Base-by-base conservation (phyloP, 2,329 filamentous ascomycete species). In the Emergomyces orientalis region DNA sequence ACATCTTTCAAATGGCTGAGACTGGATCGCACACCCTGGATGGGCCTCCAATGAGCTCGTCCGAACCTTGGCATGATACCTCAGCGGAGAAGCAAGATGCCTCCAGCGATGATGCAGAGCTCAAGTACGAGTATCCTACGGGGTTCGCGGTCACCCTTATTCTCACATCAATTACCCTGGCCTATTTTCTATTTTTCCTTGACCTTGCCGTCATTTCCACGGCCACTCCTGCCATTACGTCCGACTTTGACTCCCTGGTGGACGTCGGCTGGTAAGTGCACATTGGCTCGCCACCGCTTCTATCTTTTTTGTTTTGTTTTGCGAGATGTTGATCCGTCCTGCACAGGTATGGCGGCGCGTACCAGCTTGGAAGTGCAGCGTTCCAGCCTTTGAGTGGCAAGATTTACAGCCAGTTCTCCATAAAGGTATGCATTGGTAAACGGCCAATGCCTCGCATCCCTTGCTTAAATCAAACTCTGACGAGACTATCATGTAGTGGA, bases 301-400 rank as follows among this genome's bases (percentile, higher is more conserved):
- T 37, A 22, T 7, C 32, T 22, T 9, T 37, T 11, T 22, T n/a
- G n/a, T n/a, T n/a, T n/a, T n/a, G n/a, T n/a, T n/a, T n/a, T n/a
- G 6, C 9, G 8, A 14, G 17, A 39, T 39, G 54, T 32, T 56
- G 37, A 56, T n/a, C 52, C 17, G n/a, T 25, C 22, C 9, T 37
- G n/a, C 37, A 17, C 11, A 56, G 54, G 54, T 56, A 56, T 56
- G 54, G 54, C 30, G 54, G 54, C 14, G 54, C 54, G 19, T 56
- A 56, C 32, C 32, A 67, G 54, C 63, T 71, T 27, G 66, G 64
- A 60, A 71, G 69, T 62, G 66, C 65, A 22, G 67, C 69, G 0
- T 65, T 70, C 22, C 69, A 71, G 56, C 67, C 69, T 13, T 58
- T 72, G 17, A 67, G 55, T n/a, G 69, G 71, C 39, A 71, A 70